These are phyloP conservation scores for Ogataea thermomethanolica DNA, from an alignment of 805 yeast species.

Conservation along the genomic window DNA sequence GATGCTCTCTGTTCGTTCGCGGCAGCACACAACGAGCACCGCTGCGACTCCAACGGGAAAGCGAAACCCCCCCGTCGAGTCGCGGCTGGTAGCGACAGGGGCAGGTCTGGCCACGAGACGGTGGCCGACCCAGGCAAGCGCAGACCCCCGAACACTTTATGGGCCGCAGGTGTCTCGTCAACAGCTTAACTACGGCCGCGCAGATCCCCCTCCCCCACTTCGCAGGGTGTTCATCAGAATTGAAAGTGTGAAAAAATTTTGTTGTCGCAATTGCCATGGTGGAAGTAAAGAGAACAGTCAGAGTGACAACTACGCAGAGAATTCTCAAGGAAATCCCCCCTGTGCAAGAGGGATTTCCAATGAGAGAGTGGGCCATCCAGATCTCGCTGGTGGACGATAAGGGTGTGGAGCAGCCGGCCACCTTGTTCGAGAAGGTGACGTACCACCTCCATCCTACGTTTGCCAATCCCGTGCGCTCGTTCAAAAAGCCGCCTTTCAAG, in stretches of 20 bases:
- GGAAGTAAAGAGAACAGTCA: conserved; percentile 77
- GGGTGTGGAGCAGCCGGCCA: conserved; percentile 83
- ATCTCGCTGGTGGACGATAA: conserved; percentile 70
- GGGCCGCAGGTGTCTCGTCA: too few relatives aligned
- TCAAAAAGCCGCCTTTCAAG: conserved; percentile 80
- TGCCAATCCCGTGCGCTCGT: conserved; percentile 76
- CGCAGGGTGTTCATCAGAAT: not conserved
- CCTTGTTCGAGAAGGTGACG: conserved; percentile 85
- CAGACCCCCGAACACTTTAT: too few relatives aligned
- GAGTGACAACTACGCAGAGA: conserved; percentile 83
- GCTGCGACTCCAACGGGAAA: too few relatives aligned
- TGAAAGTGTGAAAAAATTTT: conserved; percentile 4
- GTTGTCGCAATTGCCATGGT: conserved; percentile 26
- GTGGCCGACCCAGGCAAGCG: too few relatives aligned
- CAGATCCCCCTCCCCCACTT: not conserved
- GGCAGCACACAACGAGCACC: too few relatives aligned
- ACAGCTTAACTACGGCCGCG: too few relatives aligned
- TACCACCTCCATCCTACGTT: conserved; percentile 95
- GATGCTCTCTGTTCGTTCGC: too few relatives aligned
- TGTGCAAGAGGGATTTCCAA: conserved; percentile 86
- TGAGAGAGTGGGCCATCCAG: conserved; percentile 89
- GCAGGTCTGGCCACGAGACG: too few relatives aligned
- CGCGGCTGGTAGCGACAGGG: too few relatives aligned
- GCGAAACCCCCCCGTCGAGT: too few relatives aligned
- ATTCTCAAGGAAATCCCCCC: conserved; percentile 77